These are phyloP conservation scores for Auricularia heimuer DNA, from an alignment of 768 basidiomycete genomes.

Conservation along the genomic window DNA sequence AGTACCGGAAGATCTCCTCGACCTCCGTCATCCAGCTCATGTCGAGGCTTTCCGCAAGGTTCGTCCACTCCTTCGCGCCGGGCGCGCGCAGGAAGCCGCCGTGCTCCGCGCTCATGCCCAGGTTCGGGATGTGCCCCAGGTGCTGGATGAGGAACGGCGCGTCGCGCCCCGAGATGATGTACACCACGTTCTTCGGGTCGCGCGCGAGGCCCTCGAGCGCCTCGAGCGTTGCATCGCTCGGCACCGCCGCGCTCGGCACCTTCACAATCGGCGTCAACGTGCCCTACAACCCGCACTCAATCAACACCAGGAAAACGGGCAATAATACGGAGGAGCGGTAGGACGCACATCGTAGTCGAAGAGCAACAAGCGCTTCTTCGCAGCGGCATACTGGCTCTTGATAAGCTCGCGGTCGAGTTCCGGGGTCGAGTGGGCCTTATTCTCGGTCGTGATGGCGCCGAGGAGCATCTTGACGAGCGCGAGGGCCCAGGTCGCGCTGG, in stretches of 20 bases:
- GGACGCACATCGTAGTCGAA: conserved; percentile 88
- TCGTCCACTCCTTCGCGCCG: conserved; percentile 61
- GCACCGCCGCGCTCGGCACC: conserved; percentile 77
- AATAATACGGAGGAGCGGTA: background rate
- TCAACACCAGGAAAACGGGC: conserved; percentile 1
- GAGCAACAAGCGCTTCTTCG: conserved; percentile 79
- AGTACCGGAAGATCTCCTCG: conserved; percentile 90
- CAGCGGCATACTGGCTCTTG: conserved; percentile 48
- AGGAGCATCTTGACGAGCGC: conserved; percentile 83
- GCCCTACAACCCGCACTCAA: conserved; percentile 40
- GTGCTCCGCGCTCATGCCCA: conserved; percentile 95
- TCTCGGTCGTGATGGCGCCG: conserved; percentile 66
- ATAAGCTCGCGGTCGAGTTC: conserved; percentile 60
- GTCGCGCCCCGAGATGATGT: conserved; percentile 96
- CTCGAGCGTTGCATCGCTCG: conserved; percentile 60
- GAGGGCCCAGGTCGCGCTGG: conserved; percentile 90
- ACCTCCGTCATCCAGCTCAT: conserved; percentile 99
- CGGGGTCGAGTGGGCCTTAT: conserved; percentile 76
- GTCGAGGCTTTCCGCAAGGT: conserved; percentile 85
- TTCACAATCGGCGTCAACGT: conserved; percentile 97
- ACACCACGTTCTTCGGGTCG: conserved; percentile 87
- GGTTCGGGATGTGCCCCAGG: conserved; percentile 67
- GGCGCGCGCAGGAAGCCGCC: conserved; percentile 83
- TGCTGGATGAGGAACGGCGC: conserved; percentile 86
- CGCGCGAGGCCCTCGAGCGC: conserved; percentile 61